Evolutionary conservation across 371 early-diverging fungal species (phyloP), one percentile per base, ranked within the genome.

Genomic region (Cladochytrium tenue): DNA sequence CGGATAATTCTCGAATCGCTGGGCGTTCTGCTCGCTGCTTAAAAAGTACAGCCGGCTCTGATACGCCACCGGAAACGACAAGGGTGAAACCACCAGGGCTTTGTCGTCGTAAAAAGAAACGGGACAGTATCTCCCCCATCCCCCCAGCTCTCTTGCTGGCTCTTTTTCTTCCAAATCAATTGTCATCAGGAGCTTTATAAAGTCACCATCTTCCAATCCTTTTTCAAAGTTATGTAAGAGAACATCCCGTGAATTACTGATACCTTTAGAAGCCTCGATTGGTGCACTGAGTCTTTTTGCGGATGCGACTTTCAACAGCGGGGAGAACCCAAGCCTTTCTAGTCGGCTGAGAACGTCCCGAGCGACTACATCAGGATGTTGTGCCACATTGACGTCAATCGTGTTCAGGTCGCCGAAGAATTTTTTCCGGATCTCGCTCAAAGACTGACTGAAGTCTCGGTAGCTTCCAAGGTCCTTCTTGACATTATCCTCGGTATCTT

Each of bases 11-110:
- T 73, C 56, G 60, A 83, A 83, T 51, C 60, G 56, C 13, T 63
- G 63, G n/a, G 58, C 51, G 64, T 63, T 26, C 7, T 56, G 62
- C 15, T 73, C 67, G 32, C 60, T 61, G 32, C 62, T 50, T 2
- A 79, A 51, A 51, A 76, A 79, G 56, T 77, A 79, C 32, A 83
- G 56, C 30, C n/a, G 35, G 2, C 83, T 79, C 56, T 70, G 71
- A 64, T 80, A 82, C 23, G 59, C 35, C 15, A 69, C 72, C 2
- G 67, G 66, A 51, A 23, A 61, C 23, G 63, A 61, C 25, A 74
- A 61, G 5, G 64, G 26, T 20, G 55, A 56, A 13, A 68, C 58
- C 7, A 70, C 59, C 23, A 80, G 74, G 27, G 28, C 35, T 0
- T 36, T 34, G 2, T 61, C 27, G 15, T 67, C 63, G 30, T 17